Conservation (phyloP, 1,284 basidiomycete genomes). For the Sporisorium reilianum region DNA sequence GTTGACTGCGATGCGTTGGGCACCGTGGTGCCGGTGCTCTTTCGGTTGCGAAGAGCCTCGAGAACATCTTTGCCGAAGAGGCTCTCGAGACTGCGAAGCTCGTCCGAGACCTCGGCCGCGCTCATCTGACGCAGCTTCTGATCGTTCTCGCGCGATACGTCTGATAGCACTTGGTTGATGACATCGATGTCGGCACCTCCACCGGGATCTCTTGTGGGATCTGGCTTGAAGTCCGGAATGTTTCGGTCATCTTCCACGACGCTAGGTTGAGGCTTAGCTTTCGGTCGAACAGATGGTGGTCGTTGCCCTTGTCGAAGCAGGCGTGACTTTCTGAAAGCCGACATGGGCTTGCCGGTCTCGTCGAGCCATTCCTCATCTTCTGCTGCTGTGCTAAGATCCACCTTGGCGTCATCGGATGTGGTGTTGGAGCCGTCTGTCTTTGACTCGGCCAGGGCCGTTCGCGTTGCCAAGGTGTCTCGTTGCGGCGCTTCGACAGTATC, state of each 20-base stretch:
- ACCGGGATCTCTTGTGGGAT: conserved; percentile 60
- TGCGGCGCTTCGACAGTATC: conserved; percentile 32
- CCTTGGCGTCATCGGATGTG: background rate
- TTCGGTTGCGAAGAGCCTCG: conserved; percentile 52
- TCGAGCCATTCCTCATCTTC: conserved; percentile 55
- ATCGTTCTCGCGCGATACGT: conserved; percentile 58
- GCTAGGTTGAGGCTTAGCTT: background rate
- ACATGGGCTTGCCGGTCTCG: conserved; percentile 59
- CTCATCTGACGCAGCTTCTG: conserved; percentile 59
- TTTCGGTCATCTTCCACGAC: background rate
- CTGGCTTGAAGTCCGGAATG: conserved; percentile 21
- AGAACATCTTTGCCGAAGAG: conserved; percentile 61
- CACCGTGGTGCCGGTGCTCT: conserved; percentile 16
- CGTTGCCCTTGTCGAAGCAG: conserved; percentile 45
- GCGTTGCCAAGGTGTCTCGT: conserved; percentile 22
- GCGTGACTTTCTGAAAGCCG: conserved; percentile 62
- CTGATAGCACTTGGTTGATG: conserved; percentile 47
- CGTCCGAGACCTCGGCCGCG: conserved; percentile 51
- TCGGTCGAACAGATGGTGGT: conserved; percentile 32
- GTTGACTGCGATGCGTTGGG: conserved; percentile 71
- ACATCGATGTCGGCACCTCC: conserved; percentile 59
- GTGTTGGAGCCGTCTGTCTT: background rate
- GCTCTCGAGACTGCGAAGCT: conserved; percentile 54
- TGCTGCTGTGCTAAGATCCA: background rate
- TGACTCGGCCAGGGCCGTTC: conserved; percentile 9